These are phyloP conservation scores for Triadica sebifera DNA, from an alignment of 345 rosid species.

Conservation along the genomic window DNA sequence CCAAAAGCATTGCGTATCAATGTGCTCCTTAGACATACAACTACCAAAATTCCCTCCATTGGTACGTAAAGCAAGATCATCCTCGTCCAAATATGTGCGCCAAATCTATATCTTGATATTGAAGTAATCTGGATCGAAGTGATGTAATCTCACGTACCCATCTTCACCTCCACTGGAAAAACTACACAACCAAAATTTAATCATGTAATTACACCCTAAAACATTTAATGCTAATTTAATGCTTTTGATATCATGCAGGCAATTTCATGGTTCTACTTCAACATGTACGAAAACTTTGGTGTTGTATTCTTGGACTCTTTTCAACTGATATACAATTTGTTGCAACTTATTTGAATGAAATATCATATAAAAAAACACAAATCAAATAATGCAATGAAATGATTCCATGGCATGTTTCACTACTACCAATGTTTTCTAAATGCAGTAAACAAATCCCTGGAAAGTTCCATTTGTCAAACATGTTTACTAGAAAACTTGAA, in stretches of 20 bases:
- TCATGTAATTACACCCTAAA: not conserved
- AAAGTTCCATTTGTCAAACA: too few relatives aligned
- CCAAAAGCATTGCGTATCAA: not conserved
- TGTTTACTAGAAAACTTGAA: too few relatives aligned
- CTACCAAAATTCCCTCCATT: not conserved
- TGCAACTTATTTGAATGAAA: not conserved
- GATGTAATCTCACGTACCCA: conserved; percentile 92
- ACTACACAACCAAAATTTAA: conserved; percentile 32
- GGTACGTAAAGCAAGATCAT: not conserved
- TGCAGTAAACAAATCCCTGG: not conserved
- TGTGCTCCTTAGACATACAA: not conserved
- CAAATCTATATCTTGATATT: conserved; percentile 45
- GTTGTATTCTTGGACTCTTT: not conserved
- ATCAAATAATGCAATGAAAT: not conserved
- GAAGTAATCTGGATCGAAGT: conserved; percentile 83
- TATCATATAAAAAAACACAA: too few relatives aligned
- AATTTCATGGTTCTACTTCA: not conserved
- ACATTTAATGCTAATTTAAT: not conserved
- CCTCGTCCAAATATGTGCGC: not conserved
- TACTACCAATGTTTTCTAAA: not conserved
- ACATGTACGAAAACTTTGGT: not conserved
- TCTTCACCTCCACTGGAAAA: conserved; percentile 98
- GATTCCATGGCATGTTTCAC: not conserved
- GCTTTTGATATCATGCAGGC: not conserved
- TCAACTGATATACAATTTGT: not conserved